Conservation (phyloP, 1,139 yeast genomes). For the Geotrichum phurueaensis region DNA sequence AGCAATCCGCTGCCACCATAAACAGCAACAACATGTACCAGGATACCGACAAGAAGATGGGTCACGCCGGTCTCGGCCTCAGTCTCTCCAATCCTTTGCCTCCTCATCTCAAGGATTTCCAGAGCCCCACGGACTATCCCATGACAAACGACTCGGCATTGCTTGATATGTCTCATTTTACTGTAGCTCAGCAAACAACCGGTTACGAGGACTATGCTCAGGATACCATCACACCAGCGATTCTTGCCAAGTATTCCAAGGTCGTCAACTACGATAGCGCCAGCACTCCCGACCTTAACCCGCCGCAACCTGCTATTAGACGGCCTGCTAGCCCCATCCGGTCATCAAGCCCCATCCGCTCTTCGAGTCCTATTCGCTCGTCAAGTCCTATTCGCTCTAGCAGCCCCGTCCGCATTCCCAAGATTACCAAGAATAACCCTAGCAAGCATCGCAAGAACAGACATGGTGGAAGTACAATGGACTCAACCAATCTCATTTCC, state of each 20-base stretch:
- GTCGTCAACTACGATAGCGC: conserved; percentile 16
- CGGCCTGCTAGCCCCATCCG: conserved; percentile 6
- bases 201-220: conserved; percentile 15
- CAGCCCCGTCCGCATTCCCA: conserved; percentile 13
- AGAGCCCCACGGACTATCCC: neutral
- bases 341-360: conserved; percentile 1
- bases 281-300: conserved; percentile 1
- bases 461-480: conserved; percentile 17
- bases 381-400: conserved; percentile 3
- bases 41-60: conserved; percentile 4
- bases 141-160: conserved; percentile 1
- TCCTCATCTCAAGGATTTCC: neutral
- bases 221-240: conserved; percentile 26
- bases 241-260: conserved; percentile 29
- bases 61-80: conserved; percentile 10
- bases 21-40: conserved; percentile 7
- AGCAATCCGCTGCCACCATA: conserved; percentile 11
- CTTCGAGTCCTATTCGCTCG: conserved; percentile 11
- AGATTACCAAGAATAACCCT: conserved; percentile 14
- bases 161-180: conserved; percentile 13
- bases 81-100: conserved; percentile 7
- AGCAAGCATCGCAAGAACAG: conserved; percentile 10
- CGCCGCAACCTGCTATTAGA: conserved; percentile 10
- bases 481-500: conserved; percentile 11
- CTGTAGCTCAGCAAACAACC: conserved; percentile 10